Evolutionary conservation across 163 green algal genomes (phyloP), one percentile per base, ranked within the genome.

Genomic region (Chlamydomonas reinhardtii): DNA sequence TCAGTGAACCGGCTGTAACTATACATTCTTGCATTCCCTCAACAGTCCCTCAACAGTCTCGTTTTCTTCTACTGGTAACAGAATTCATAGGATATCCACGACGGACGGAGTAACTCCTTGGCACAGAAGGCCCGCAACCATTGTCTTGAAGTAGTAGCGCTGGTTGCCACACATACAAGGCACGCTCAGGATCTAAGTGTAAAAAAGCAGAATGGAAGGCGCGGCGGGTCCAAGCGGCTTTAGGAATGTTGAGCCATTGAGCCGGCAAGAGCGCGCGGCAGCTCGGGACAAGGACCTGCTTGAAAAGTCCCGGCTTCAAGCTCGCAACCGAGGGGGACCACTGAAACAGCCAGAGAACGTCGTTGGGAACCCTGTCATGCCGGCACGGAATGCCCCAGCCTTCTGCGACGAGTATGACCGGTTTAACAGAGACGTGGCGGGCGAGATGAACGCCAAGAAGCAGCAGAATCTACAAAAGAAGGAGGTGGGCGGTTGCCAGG

Each of bases 401-500:
- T 86, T 76, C 70, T 85, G 80, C 24, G 76, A 86, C 27, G 76
- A 89, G n/a, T 62, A 86, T 65, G 70, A 87, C 22, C 39, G 81
- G 19, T 87, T 87, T 59, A 87, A 87, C 59, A 70, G 81, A 3
- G 81, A 87, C 56, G 71, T 87, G 31, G 81, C 81, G 9, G 61
- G 35, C 24, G 61, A 79, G 31, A 62, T 74, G 22, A 54, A 84
- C 61, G 34, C 31, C 25, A 59, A 56, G 48, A 89, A 82, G 71
- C 70, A 77, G 48, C 52, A 71, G 61, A 65, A 31, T n/a, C 70
- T 89, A 20, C 56, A 75, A 9, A 85, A 86, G 39, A 85, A 85
- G 31, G 76, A 89, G 71, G 84, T 89, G 43, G 83, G 25, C 19
- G 72, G 22, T 31, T 66, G 22, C 59, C 20, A 22, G 59, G 24